A percentile compares a stretch with the other conserved stretches of the same genome.
phyloP scores from a whole-genome alignment of 2,329 filamentous ascomycete species.

The Corinectria fuckeliana region DNA sequence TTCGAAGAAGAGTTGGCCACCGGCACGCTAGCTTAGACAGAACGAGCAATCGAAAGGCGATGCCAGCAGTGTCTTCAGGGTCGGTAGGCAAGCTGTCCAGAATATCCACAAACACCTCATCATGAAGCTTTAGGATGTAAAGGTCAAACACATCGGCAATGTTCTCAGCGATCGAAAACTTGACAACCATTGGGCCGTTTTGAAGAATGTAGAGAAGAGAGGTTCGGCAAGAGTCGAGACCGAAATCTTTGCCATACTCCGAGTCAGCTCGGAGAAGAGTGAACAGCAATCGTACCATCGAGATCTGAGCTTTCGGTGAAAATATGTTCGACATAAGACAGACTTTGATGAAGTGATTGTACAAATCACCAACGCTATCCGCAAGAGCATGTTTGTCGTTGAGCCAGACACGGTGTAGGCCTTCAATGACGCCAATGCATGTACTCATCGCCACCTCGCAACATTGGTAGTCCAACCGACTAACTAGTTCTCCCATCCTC shows the following conservation, averaged over 20 bases:
- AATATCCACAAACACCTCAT: constrained; percentile 84
- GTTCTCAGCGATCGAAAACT: constrained; percentile 74
- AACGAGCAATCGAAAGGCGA: constrained; percentile 80
- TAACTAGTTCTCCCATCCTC: constrained; percentile 58
- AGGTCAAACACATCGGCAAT: constrained; percentile 79
- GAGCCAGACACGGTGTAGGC: constrained; percentile 69
- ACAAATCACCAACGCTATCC: constrained; percentile 76
- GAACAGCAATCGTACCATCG: constrained; percentile 72
- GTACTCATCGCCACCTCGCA: constrained; percentile 76
- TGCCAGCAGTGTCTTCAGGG: constrained; percentile 75
- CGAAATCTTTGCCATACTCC: constrained; percentile 67
- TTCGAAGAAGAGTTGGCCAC: constrained; percentile 86
- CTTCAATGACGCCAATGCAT: constrained; percentile 72
- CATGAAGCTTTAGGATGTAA: constrained; percentile 83
- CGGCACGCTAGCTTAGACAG: constrained; percentile 77
- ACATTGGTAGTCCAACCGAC: constrained; percentile 67
- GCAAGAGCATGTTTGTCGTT: constrained; percentile 64
- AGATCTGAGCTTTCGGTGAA: constrained; percentile 72
- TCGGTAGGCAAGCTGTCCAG: constrained; percentile 79
- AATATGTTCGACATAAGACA: constrained; percentile 72
- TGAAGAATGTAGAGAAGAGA: constrained; percentile 77
- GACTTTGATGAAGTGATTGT: constrained; percentile 75
- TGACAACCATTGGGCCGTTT: constrained; percentile 71
- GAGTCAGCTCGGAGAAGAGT: constrained; percentile 71
- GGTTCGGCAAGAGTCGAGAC: constrained; percentile 67